Base-by-base conservation (phyloP, 164 flowering plant genomes). In the Piper betle region DNA sequence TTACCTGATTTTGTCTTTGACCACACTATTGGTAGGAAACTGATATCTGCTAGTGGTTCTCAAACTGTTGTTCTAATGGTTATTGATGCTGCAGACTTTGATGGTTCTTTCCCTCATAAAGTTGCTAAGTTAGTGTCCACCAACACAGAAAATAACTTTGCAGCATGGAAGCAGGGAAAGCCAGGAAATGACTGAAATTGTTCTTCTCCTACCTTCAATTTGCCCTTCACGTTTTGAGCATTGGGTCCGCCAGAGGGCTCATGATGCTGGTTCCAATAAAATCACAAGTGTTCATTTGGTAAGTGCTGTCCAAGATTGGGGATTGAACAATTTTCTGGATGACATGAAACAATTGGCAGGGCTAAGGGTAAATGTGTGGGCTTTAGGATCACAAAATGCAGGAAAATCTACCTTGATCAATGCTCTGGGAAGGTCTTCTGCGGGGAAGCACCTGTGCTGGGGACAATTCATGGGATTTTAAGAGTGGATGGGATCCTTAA, bases 1-100 rank as follows among this genome's bases (percentile, higher is more conserved):
- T 76, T 93, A 57, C 99, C 99, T 2, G 97, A 88, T 59, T 93
- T 93, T 65, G 99, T 90, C 76, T 88, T 93, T 46, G 86, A 90
- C 74, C 86, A 90, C 68, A 90, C 97, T 1, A 81, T 93, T 8
- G 96, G 99, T 55, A 75, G 79, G 77, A 86, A 74, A 68, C 53
- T 93, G 70, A 78, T 63, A 5, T 72, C 81, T 3, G 33, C 76
- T 0, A 52, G 70, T 2, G 96, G 95, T 48, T 68, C 82, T 5
- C 76, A 95, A 37, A 74, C 88, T 2, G 84, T 90, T 59, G 91
- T 93, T 40, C 58, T 93, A 60, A 75, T 88, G 86, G 91, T 90
- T 16, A 96, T 90, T 33, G 99, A 93, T 69, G 95, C 89, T 0
- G 62, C 80, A 0, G 99, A 93, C 73, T 93, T 93, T 52, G 96